Percentiles rank a stretch among this genome's conserved stretches.
These are phyloP conservation scores for Nannochloris sp. DNA, from an alignment of 139 green algal species.

Conservation along the genomic window DNA sequence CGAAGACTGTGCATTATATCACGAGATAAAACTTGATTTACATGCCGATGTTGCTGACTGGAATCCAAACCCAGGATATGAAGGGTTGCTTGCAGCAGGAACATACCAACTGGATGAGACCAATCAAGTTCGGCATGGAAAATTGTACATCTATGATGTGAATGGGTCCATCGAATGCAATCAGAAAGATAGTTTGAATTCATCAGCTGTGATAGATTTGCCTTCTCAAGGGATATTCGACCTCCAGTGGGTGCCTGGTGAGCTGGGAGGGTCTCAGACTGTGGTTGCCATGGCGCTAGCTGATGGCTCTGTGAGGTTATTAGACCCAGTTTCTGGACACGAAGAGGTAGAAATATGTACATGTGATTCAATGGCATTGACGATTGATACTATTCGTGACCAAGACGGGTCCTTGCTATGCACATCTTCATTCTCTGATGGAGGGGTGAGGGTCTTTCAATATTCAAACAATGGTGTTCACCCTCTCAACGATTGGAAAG, in stretches of 20 bases:
- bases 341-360: background rate
- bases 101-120: constrained; percentile 64
- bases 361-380: constrained; percentile 6
- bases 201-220: background rate
- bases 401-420: background rate
- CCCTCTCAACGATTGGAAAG: constrained; percentile 31
- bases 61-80: background rate
- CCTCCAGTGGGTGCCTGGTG: constrained; percentile 15
- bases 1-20: background rate
- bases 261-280: background rate
- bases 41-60: constrained; percentile 22
- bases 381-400: constrained; percentile 4
- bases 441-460: background rate
- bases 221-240: constrained; percentile 23
- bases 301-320: constrained; percentile 16
- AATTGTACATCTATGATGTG: constrained; percentile 32
- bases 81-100: constrained; percentile 35
- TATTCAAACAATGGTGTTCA: constrained; percentile 4
- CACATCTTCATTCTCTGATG: constrained; percentile 9
- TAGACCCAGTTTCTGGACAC: background rate
- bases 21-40: constrained; percentile 7
- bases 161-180: no score
- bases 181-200: no score
- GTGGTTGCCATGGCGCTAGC: constrained; percentile 15
- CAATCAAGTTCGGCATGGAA: constrained; percentile 27